Percentiles rank a stretch among this genome's conserved stretches.
Conservation (phyloP, 768 basidiomycete genomes). For the Omphalotus guepiniiformis region DNA sequence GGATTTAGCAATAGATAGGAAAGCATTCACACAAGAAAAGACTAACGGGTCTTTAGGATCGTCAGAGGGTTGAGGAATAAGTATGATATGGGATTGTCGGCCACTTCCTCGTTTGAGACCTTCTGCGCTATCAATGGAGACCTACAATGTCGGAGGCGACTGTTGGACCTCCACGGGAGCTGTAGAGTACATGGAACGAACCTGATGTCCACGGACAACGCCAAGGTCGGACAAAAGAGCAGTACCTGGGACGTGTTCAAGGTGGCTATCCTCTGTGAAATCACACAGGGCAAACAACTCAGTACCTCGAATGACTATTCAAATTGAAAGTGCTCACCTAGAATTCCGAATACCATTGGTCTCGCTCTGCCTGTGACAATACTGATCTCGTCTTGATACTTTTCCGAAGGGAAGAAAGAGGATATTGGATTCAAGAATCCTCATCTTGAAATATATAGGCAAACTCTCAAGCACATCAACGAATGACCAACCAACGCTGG, state of each 20-base stretch:
- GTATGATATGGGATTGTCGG: slow-evolving; percentile 32
- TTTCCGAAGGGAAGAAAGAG: no score
- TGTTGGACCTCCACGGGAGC: no score
- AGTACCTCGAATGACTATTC: background rate
- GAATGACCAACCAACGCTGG: no score
- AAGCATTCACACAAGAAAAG: background rate
- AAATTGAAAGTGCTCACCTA: no score
- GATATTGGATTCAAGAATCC: no score
- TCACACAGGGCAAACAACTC: background rate
- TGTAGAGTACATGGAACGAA: no score
- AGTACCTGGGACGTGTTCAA: slow-evolving; percentile 36
- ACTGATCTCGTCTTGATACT: no score
- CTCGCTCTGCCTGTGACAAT: no score
- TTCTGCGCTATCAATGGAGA: slow-evolving; percentile 28
- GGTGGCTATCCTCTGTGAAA: slow-evolving; percentile 30
- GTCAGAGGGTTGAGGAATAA: slow-evolving; percentile 41
- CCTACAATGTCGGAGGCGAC: no score
- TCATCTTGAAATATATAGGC: no score
- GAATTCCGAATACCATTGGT: no score
- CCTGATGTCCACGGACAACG: slow-evolving; percentile 29
- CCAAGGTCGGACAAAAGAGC: slow-evolving; percentile 36
- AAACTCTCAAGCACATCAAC: no score
- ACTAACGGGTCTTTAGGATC: slow-evolving; percentile 39
- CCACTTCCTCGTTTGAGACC: slow-evolving; percentile 34
- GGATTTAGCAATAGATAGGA: background rate